Conservation (phyloP, 2,329 filamentous ascomycete genomes). For the Cordyceps farinosa region DNA sequence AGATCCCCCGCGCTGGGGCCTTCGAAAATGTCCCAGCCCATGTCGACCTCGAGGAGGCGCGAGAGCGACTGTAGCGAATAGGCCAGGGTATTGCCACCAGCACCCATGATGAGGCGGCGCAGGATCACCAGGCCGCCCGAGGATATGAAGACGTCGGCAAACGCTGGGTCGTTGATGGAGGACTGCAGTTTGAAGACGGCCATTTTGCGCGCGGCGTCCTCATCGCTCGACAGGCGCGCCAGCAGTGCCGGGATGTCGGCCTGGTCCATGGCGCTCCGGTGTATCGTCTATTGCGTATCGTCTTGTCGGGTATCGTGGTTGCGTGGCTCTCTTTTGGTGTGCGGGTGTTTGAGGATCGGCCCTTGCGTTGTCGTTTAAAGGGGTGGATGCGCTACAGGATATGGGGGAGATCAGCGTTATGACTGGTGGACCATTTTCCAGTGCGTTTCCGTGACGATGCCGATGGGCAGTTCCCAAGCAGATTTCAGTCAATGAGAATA, state of each 20-base stretch:
- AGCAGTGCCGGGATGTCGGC: slow-evolving; percentile 64
- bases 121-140: slow-evolving; percentile 81
- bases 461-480: not conserved
- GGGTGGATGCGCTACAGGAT: slow-evolving; percentile 11
- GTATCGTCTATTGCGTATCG: not conserved
- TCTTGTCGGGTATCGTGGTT: not conserved
- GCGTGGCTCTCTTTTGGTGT: not conserved
- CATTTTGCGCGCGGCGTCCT: slow-evolving; percentile 96
- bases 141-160: slow-evolving; percentile 93
- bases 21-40: slow-evolving; percentile 91
- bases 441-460: not conserved
- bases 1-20: slow-evolving; percentile 60
- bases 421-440: slow-evolving; percentile 3
- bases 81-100: slow-evolving; percentile 89
- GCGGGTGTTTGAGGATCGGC: not conserved
- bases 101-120: slow-evolving; percentile 76
- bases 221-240: slow-evolving; percentile 61
- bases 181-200: slow-evolving; percentile 97
- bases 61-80: slow-evolving; percentile 90
- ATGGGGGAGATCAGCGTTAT: slow-evolving; percentile 3
- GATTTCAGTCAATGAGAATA: not conserved
- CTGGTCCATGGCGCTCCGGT: slow-evolving; percentile 52
- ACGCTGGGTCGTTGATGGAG: slow-evolving; percentile 91
- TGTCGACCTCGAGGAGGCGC: slow-evolving; percentile 87
- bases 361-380: not conserved